phyloP scores from a whole-genome alignment of 306 rosid species.

The Trifolium repens region DNA sequence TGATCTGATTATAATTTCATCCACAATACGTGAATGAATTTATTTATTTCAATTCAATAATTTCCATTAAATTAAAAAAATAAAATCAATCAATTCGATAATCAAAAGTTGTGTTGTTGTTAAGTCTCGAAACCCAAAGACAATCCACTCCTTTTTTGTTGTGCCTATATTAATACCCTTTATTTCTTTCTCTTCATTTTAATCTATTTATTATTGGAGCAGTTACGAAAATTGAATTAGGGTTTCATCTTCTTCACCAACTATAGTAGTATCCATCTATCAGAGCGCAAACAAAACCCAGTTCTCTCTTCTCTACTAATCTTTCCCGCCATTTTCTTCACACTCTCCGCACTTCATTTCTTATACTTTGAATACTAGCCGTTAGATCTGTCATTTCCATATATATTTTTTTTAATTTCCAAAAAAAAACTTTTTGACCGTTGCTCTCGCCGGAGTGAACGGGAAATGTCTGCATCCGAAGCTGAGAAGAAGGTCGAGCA shows the following conservation, averaged over 20 bases:
- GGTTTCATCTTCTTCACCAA: constrained; percentile 65
- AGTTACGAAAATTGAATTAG: constrained; percentile 58
- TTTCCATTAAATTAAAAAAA: no score
- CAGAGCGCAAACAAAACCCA: constrained; percentile 32
- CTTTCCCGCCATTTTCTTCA: constrained; percentile 79
- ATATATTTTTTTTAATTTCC: constrained; percentile 15
- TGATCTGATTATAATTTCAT: no score
- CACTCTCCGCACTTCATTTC: constrained; percentile 47
- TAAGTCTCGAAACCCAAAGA: constrained; percentile 54
- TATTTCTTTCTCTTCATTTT: background rate
- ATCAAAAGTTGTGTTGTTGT: constrained; percentile 48
- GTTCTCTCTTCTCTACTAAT: constrained; percentile 49
- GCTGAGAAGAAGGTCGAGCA: constrained; percentile 69
- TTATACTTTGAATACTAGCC: constrained; percentile 63
- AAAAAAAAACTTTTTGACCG: constrained; percentile 36
- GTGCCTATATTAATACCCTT: background rate
- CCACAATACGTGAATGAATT: no score
- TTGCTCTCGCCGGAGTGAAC: constrained; percentile 57
- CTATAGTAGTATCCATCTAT: constrained; percentile 23
- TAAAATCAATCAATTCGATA: background rate
- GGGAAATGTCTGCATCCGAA: constrained; percentile 80
- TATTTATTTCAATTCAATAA: no score
- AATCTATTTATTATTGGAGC: background rate
- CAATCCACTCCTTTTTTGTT: constrained; percentile 39
- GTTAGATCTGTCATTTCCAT: constrained; percentile 61